Percentiles rank a stretch among this genome's conserved stretches.
These are phyloP conservation scores for Neofusicoccum laricinum DNA, from an alignment of 2,329 filamentous ascomycete genomes.

Conservation along the genomic window DNA sequence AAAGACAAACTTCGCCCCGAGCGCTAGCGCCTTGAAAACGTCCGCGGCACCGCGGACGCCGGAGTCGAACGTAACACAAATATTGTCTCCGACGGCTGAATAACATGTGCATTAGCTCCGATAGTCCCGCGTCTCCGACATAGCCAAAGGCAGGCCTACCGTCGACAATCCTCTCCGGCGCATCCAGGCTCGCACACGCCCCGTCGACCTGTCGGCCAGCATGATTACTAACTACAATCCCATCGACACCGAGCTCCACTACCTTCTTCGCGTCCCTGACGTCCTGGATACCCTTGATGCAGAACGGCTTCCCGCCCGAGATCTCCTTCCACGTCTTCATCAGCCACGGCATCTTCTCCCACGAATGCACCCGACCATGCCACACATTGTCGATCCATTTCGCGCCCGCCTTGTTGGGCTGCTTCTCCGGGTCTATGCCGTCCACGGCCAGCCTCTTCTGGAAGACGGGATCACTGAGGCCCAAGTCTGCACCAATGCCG, in stretches of 20 bases:
- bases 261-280: conserved; percentile 61
- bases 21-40: conserved; percentile 59
- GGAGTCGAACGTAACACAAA: conserved; percentile 59
- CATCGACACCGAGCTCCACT: conserved; percentile 60
- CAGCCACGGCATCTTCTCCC: conserved; percentile 66
- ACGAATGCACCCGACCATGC: conserved; percentile 62
- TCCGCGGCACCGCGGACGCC: conserved; percentile 57
- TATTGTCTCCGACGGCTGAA: conserved; percentile 48
- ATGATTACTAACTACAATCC: conserved; percentile 69
- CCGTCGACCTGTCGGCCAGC: conserved; percentile 66
- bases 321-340: conserved; percentile 56
- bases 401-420: conserved; percentile 54
- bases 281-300: conserved; percentile 68
- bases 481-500: conserved; percentile 57
- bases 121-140: background rate
- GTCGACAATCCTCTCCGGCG: conserved; percentile 56
- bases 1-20: conserved; percentile 62
- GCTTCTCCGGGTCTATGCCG: conserved; percentile 52
- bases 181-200: conserved; percentile 58
- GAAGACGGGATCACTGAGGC: conserved; percentile 60
- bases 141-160: conserved; percentile 30
- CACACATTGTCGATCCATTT: conserved; percentile 65
- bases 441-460: conserved; percentile 49
- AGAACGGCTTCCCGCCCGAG: conserved; percentile 57
- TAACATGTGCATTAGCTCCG: conserved; percentile 6